Evolutionary conservation across 2,329 filamentous ascomycete species (phyloP).

Genomic region (Macrophomina phaseolina): DNA sequence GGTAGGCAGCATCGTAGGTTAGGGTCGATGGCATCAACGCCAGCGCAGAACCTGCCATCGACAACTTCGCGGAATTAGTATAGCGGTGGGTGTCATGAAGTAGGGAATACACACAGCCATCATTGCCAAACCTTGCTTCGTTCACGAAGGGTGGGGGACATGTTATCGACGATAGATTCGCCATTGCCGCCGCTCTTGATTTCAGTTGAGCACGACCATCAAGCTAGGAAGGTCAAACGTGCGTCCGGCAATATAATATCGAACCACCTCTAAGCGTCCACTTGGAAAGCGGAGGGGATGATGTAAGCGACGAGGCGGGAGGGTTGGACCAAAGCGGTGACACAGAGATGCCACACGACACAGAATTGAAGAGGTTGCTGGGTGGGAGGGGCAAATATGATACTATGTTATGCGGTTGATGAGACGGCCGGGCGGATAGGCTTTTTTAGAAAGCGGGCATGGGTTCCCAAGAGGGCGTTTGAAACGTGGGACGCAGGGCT

Average conservation of each 20-base stretch:
- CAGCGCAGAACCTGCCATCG: constrained; percentile 63
- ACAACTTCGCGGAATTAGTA: constrained; percentile 54
- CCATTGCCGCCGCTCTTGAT: constrained; percentile 35
- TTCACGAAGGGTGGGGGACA: constrained; percentile 76
- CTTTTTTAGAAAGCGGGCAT: neutral
- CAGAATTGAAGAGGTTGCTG: constrained; percentile 18
- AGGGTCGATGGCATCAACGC: constrained; percentile 48
- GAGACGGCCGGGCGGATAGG: constrained; percentile 34
- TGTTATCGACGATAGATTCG: constrained; percentile 38
- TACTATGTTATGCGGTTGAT: constrained; percentile 35
- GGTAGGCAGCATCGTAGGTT: constrained; percentile 80
- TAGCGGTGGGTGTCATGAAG: neutral
- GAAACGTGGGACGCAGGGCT: constrained; percentile 20
- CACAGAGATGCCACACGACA: constrained; percentile 18
- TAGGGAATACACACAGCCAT: constrained; percentile 67
- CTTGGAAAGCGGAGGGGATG: neutral
- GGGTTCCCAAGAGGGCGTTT: constrained; percentile 9
- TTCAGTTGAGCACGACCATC: constrained; percentile 15
- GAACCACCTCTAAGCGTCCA: constrained; percentile 5
- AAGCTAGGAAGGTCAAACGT: neutral
- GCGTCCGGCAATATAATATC: neutral
- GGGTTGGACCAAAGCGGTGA: neutral
- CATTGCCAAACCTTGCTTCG: constrained; percentile 62
- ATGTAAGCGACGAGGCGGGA: constrained; percentile 4
- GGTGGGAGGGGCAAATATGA: constrained; percentile 31